Conservation (phyloP, 73 alveolate species). For the Tetrahymena borealis region DNA sequence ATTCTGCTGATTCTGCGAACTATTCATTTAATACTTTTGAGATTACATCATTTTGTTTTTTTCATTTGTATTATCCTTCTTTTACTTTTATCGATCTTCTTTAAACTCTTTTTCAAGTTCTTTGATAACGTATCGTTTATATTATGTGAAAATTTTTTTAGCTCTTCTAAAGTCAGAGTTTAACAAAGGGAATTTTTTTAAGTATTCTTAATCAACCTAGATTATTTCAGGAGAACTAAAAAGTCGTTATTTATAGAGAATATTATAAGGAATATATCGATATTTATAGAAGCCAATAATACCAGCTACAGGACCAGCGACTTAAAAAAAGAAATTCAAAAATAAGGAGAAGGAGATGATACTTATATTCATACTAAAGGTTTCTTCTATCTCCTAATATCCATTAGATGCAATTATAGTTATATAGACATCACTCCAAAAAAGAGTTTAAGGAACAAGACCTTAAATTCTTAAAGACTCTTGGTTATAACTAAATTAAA, state of each 20-base stretch:
- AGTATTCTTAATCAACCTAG: neutral
- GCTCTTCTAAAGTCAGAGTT: neutral
- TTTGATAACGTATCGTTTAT: neutral
- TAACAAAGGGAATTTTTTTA: neutral
- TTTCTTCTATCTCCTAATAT: neutral
- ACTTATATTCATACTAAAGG: neutral
- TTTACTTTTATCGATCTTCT: neutral
- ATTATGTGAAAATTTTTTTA: neutral
- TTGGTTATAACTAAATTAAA: neutral
- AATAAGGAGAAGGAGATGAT: neutral
- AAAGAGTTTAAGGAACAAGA: neutral
- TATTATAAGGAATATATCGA: neutral
- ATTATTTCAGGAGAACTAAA: neutral
- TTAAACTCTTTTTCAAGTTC: neutral
- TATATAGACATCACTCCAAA: neutral
- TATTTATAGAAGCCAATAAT: neutral
- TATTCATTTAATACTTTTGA: too few species aligned
- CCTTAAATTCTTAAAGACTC: neutral
- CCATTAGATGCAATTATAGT: neutral
- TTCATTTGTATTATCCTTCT: neutral
- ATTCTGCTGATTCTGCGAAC: too few species aligned
- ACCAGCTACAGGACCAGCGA: neutral
- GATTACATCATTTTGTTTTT: neutral
- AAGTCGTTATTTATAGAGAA: neutral
- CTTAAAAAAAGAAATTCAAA: neutral